Percentiles rank a stretch among this genome's conserved stretches.
These are phyloP conservation scores for Trichoderma asperelloides DNA, from an alignment of 495 filamentous ascomycete genomes.

Conservation along the genomic window DNA sequence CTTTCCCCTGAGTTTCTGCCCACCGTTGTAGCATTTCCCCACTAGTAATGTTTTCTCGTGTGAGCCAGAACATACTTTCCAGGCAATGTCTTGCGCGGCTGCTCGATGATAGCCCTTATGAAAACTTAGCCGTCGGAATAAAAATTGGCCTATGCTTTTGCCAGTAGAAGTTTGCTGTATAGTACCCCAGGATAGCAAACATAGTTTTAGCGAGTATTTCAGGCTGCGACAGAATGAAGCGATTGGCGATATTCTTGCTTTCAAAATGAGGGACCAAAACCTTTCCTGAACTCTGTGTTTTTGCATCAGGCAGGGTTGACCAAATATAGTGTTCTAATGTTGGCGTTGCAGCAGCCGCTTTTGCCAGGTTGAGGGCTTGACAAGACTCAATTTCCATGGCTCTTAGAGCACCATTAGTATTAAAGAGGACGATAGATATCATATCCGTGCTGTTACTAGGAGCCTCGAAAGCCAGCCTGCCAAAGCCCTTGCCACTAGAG, in stretches of 20 bases:
- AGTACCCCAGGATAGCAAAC: constrained; percentile 30
- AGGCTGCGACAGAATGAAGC: constrained; percentile 24
- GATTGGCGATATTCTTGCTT: constrained; percentile 27
- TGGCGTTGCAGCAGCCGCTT: constrained; percentile 36
- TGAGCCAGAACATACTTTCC: constrained; percentile 25
- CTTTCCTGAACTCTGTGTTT: constrained; percentile 20
- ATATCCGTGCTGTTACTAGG: constrained; percentile 51
- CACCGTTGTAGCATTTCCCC: constrained; percentile 31
- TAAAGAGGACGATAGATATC: too few relatives aligned
- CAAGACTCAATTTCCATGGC: constrained; percentile 40
- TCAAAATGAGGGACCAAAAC: constrained; percentile 31
- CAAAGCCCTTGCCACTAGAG: constrained; percentile 29
- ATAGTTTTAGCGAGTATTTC: constrained; percentile 27
- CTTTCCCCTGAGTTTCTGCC: constrained; percentile 22
- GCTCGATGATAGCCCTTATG: constrained; percentile 27
- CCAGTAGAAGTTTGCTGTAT: constrained; percentile 22
- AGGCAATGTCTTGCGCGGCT: constrained; percentile 24
- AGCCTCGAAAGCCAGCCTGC: constrained; percentile 38
- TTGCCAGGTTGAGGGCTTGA: constrained; percentile 50
- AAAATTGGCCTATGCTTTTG: constrained; percentile 25
- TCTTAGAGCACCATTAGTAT: constrained; percentile 20
- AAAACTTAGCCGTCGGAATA: constrained; percentile 21
- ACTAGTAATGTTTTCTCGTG: constrained; percentile 18
- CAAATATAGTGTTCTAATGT: constrained; percentile 44
- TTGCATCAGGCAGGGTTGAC: constrained; percentile 26